These are phyloP conservation scores for Saraca asoca DNA, from an alignment of 331 rosid species.

Conservation along the genomic window DNA sequence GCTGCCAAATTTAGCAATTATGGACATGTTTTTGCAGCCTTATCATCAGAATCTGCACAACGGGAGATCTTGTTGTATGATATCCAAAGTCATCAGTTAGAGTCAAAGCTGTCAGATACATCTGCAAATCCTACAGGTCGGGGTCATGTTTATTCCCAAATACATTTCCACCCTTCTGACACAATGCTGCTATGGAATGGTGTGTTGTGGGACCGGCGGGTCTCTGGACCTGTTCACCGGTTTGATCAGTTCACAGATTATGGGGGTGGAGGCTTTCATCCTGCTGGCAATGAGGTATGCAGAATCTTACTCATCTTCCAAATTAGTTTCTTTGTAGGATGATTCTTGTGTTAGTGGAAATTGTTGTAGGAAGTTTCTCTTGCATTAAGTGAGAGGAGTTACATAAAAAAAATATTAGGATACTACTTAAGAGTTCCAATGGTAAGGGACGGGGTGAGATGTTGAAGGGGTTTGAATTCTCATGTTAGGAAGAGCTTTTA, in stretches of 20 bases:
- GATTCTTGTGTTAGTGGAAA: not conserved
- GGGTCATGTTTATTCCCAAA: slow-evolving; percentile 72
- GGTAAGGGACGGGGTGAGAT: not conserved
- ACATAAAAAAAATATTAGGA: not conserved
- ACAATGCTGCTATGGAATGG: slow-evolving; percentile 97
- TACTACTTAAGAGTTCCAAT: not conserved
- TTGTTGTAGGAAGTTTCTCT: not conserved
- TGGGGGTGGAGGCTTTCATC: slow-evolving; percentile 99
- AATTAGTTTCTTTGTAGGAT: not conserved
- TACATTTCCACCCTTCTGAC: slow-evolving; percentile 88
- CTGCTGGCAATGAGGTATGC: slow-evolving; percentile 96
- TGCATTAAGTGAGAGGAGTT: too few species aligned
- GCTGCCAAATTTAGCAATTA: slow-evolving; percentile 90
- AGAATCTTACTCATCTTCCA: slow-evolving; percentile 13
- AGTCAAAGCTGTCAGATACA: slow-evolving; percentile 64
- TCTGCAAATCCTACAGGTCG: slow-evolving; percentile 65
- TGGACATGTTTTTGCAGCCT: slow-evolving; percentile 79
- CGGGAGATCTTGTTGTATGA: slow-evolving; percentile 85
- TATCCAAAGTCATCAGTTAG: slow-evolving; percentile 69
- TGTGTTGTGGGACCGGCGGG: slow-evolving; percentile 88
- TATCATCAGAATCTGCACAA: slow-evolving; percentile 64
- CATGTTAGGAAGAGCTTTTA: not conserved
- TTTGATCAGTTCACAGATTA: slow-evolving; percentile 97
- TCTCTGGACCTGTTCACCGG: slow-evolving; percentile 74
- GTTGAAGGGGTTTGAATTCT: not conserved